Base-by-base conservation (phyloP, 2,329 filamentous ascomycete species). In the Pseudogymnoascus sp. region DNA sequence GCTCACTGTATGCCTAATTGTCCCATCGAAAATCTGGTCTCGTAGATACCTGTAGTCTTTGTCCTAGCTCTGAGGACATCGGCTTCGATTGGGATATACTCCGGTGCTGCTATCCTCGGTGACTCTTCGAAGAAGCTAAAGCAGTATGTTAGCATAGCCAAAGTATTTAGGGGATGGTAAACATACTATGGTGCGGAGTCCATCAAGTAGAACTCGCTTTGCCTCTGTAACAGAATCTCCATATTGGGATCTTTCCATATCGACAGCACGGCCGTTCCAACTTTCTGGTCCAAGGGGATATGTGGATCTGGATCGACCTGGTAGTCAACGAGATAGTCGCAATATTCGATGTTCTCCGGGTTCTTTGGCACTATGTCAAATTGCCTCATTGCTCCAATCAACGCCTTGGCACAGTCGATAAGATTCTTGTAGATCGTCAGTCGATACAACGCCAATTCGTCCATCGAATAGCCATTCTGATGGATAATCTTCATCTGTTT, bases 401-500 rank as follows among this genome's bases (percentile, higher is more conserved):
- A 85, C 61, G 93, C 89, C 74, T 96, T 97, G 69, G 92, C 91
- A 80, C 95, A 99, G 77, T 99, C 95, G 70, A 97, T 85, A 65
- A 99, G 82, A 75, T 99, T 99, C 79, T 99, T 99, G 81, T 96
- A 99, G 65, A 99, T 92, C 35, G 95, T 97, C 66, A 96, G 86
- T 65, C 95, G 89, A 79, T 97, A 97, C 74, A 96, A 88, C 72
- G 89, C 89, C 60, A 97, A 82, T 77, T 99, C 95, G 71, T 97
- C 93, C 69, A 91, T 86, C 10, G 91, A 93, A 77, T 99, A 99
- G 65, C 95, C 95, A 78, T 97, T 96, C 72, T 97, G 89, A 74
- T 99, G 95, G 73, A 99, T 97, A 71, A 99, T 99, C 79, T 97
- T 99, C 95, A 99, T 99, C 82, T 99, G 95, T 78, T 99, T 99